A percentile compares a stretch with the other conserved stretches of the same genome.
Conservation (phyloP, 768 basidiomycete species). For the Amanita polypyramis region DNA sequence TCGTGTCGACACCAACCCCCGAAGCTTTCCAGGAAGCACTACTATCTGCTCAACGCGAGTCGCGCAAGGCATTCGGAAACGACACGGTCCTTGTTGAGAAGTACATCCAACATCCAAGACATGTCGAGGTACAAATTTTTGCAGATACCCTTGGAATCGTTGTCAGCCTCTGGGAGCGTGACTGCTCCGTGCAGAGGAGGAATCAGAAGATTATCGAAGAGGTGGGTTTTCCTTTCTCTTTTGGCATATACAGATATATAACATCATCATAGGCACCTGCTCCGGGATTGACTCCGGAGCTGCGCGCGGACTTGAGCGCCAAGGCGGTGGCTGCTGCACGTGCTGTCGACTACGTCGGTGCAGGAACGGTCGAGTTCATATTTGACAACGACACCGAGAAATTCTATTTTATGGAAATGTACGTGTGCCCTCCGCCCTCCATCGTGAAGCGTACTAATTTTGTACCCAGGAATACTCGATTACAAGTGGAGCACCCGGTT, state of each 20-base stretch:
- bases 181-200: constrained; percentile 83
- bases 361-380: constrained; percentile 94
- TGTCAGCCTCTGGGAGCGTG: constrained; percentile 94
- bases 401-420: constrained; percentile 98
- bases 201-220: constrained; percentile 97
- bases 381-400: constrained; percentile 82
- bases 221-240: constrained; percentile 24
- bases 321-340: constrained; percentile 91
- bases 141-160: constrained; percentile 72
- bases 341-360: constrained; percentile 86
- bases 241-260: not conserved
- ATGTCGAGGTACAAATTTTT: constrained; percentile 93
- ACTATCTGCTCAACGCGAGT: constrained; percentile 82
- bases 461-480: constrained; percentile 58
- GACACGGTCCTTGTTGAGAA: constrained; percentile 83
- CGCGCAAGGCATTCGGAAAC: constrained; percentile 80
- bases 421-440: constrained; percentile 14
- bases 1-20: constrained; percentile 45
- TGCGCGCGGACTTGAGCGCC: constrained; percentile 69
- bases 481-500: constrained; percentile 88
- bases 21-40: constrained; percentile 72
- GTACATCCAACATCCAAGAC: constrained; percentile 78
- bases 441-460: not conserved
- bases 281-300: constrained; percentile 70
- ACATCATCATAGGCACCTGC: constrained; percentile 61